phyloP scores from a whole-genome alignment of 495 filamentous ascomycete species.

The Penicillium paxilli region DNA sequence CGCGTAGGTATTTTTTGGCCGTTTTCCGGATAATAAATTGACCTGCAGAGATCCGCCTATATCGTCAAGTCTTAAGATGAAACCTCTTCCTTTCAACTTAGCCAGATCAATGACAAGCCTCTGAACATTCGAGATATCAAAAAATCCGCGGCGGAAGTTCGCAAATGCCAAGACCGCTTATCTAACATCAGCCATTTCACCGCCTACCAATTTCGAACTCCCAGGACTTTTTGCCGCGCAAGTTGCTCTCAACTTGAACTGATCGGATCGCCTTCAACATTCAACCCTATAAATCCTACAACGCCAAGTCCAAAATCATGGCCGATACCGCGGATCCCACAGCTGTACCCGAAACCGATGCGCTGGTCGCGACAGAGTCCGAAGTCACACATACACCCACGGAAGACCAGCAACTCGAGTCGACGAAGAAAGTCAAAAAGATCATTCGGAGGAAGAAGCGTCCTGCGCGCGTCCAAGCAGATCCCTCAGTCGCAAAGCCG shows the following conservation, averaged over 20 bases:
- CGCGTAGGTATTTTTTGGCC: not conserved
- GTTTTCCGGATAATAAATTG: not conserved
- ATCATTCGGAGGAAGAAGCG: constrained; percentile 52
- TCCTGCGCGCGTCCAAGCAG: constrained; percentile 71
- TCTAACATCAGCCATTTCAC: constrained; percentile 17
- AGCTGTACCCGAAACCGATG: constrained; percentile 15
- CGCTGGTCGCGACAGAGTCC: constrained; percentile 24
- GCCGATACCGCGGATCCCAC: constrained; percentile 31
- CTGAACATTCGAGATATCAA: constrained; percentile 8
- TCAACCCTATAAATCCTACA: not conserved
- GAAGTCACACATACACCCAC: constrained; percentile 19
- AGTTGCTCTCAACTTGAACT: constrained; percentile 5
- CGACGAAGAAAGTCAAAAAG: constrained; percentile 51
- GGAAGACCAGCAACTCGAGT: constrained; percentile 16
- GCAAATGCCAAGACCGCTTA: constrained; percentile 16
- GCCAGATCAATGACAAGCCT: not conserved
- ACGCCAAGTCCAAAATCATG: constrained; percentile 27
- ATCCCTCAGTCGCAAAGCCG: constrained; percentile 74
- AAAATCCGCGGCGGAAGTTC: constrained; percentile 7
- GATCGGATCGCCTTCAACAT: not conserved
- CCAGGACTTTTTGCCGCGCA: constrained; percentile 11
- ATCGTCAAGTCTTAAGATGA: not conserved
- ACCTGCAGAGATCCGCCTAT: not conserved
- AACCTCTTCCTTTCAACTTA: not conserved
- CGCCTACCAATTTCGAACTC: not conserved